Evolutionary conservation across 1,284 basidiomycete species (phyloP).

Genomic region (Ustilago cynodontis): DNA sequence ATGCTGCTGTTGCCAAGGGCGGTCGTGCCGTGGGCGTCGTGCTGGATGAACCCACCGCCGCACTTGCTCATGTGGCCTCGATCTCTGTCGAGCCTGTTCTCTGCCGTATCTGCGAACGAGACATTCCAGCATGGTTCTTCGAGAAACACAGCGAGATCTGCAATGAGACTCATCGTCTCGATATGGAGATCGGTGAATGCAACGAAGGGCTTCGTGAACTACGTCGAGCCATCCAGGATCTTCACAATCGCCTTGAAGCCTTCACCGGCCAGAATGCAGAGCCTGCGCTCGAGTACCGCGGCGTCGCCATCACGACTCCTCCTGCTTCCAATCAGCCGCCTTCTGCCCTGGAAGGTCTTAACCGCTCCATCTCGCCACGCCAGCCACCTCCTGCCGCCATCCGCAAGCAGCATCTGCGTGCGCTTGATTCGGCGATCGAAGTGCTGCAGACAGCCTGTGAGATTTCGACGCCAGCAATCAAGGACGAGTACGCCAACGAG

Average conservation of each 20-base stretch:
- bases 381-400: slow-evolving; percentile 52
- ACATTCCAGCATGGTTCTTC: slow-evolving; percentile 98
- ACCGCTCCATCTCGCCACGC: slow-evolving; percentile 59
- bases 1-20: slow-evolving; percentile 40
- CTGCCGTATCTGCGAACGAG: slow-evolving; percentile 97
- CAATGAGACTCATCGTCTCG: slow-evolving; percentile 93
- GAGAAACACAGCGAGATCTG: slow-evolving; percentile 99
- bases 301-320: slow-evolving; percentile 75
- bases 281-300: slow-evolving; percentile 80
- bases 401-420: slow-evolving; percentile 73
- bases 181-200: slow-evolving; percentile 92
- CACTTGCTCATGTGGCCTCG: slow-evolving; percentile 56
- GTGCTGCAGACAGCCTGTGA: slow-evolving; percentile 83
- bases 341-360: slow-evolving; percentile 62
- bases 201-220: slow-evolving; percentile 93
- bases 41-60: slow-evolving; percentile 35
- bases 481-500: slow-evolving; percentile 80
- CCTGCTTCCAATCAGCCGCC: slow-evolving; percentile 68
- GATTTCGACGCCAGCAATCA: slow-evolving; percentile 87
- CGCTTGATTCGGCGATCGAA: slow-evolving; percentile 87
- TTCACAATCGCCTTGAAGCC: slow-evolving; percentile 52
- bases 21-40: slow-evolving; percentile 29
- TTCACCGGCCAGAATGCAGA: slow-evolving; percentile 32
- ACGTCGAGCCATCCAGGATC: slow-evolving; percentile 75
- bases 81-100: slow-evolving; percentile 80